Base-by-base conservation (phyloP, 2,329 filamentous ascomycete genomes). In the Huntiella omanensis region DNA sequence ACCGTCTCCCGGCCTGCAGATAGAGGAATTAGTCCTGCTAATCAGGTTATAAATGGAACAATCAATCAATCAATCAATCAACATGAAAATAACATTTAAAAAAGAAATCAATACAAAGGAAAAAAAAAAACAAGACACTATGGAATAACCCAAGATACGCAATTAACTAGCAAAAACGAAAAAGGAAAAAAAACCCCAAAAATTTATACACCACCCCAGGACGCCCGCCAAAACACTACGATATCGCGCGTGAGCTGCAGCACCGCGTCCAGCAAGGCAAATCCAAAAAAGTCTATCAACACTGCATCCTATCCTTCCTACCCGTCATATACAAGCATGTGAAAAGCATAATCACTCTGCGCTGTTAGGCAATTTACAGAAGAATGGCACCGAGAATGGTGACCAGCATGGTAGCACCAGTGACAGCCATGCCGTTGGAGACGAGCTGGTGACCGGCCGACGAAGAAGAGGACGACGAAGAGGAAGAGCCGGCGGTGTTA, bases 301-400 rank as follows among this genome's bases (percentile, higher is more conserved):
- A 17, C 38, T 34, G 13, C 38, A 12, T 34, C 19, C 19, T 28
- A 33, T 11, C 36, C 34, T 3, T 15, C 22, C 37, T 4, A 34
- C 43, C 36, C n/a, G 11, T 16, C 22, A 15, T 12, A 39, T 15
- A 32, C 40, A 48, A 42, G 33, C 38, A 43, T 43, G 16, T 43
- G 28, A 28, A 28, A 28, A 28, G 22, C 22, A 28, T 28, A 28
- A 28, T 28, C 22, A 28, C 22, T 28, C 22, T 28, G 22, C 22
- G 22, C 22, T 8, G 3, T 40, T 12, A 40, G 12, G 17, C 35
- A 13, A 22, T 38, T 60, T 64, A 66, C 54, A 66, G 55, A 39
- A 65, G 51, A 50, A 64, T 51, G 37, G 62, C 57, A 48, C 63
- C 63, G 22, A 64, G 58, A 16, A 65, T 50, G 36, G 62, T 59